Base-by-base conservation (phyloP, 805 yeast genomes). In the Saccharomycopsis fodiens region DNA sequence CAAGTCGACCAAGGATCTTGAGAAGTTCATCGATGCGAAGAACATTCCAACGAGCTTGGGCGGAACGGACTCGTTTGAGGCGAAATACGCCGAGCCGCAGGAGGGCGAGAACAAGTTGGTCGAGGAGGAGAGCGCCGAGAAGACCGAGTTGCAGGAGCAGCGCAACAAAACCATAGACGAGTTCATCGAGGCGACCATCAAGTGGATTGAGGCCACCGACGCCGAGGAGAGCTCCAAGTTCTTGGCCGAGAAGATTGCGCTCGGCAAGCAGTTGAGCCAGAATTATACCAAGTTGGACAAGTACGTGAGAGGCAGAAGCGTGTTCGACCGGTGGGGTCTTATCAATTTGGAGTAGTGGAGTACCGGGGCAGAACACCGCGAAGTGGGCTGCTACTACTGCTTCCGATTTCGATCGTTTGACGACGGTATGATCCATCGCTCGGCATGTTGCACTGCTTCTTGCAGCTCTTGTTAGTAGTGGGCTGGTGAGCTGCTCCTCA, bases 281-380 rank as follows among this genome's bases (percentile, higher is more conserved):
- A 85, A 84, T 59, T 89, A 82, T 64, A 71, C 76, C 58, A 60
- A 66, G 41, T 63, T 85, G 45, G 97, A 93, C 58, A 91, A 93
- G 1, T 88, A 83, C 53, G 62, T 87, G 41, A 79, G 98, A 62
- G 78, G 82, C 36, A 79, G 88, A 53, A 78, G 88, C 34, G 66
- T 79, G 35, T 85, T 78, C 58, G 98, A 93, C 63, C 75, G 95
- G 56, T 68, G 73, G 46, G 89, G 93, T n/a, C 52, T 48, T 7
- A 21, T 36, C 15, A 22, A 36, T 29, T n/a, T 21, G 15, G 40
- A 36, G 7, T 21, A 21, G 15, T n/a, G n/a, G n/a, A n/a, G n/a
- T n/a, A n/a, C n/a, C n/a, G 10, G 10, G 13, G 10, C 10, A 35
- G 17, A 29, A 29, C n/a, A 29, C n/a, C n/a, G n/a, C n/a, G n/a